Conservation (phyloP, 305 asterid species). For the Fraxinus ornus region DNA sequence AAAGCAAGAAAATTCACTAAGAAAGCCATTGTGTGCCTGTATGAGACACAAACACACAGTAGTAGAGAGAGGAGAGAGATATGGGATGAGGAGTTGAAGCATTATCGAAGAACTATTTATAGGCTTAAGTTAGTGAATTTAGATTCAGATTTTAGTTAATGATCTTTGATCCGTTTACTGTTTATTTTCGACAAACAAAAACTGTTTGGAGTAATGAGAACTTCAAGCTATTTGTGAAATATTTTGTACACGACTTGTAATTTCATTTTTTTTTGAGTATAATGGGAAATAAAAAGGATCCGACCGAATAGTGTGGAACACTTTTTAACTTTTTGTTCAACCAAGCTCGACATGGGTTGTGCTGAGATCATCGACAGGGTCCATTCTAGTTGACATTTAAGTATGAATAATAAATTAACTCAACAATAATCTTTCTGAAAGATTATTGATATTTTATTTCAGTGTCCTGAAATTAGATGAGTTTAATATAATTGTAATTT, state of each 20-base stretch:
- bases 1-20: conserved; percentile 14
- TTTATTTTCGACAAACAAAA: not conserved
- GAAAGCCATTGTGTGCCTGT: not conserved
- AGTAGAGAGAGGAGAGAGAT: not conserved
- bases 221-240: not conserved
- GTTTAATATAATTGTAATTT: too few relatives aligned
- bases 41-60: not conserved
- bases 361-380: not conserved
- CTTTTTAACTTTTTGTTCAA: not conserved
- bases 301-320: not conserved
- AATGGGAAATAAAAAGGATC: not conserved
- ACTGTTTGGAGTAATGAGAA: not conserved
- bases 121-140: not conserved
- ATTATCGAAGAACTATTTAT: not conserved
- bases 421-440: not conserved
- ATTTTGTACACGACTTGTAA: not conserved
- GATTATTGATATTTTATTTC: too few relatives aligned
- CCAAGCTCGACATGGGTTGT: not conserved
- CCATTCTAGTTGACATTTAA: not conserved
- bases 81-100: not conserved
- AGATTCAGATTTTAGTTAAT: not conserved
- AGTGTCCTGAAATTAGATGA: not conserved
- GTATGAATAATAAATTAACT: not conserved
- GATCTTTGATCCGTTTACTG: not conserved
- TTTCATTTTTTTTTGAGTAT: not conserved